Percentiles rank a stretch among this genome's conserved stretches.
Evolutionary conservation across 306 rosid species (phyloP).

Genomic region (Begonia fuchsioides): DNA sequence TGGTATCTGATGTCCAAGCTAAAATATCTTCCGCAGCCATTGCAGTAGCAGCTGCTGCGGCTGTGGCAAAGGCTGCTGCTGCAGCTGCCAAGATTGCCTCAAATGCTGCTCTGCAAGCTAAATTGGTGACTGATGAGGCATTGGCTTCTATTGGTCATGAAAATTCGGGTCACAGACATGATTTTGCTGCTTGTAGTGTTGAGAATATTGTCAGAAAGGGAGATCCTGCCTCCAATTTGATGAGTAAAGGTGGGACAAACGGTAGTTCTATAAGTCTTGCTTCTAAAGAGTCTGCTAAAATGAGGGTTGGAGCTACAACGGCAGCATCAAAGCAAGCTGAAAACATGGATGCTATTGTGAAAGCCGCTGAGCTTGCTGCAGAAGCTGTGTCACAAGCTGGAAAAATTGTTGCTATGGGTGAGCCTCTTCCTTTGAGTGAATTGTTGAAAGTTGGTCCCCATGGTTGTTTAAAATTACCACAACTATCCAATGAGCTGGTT

Average conservation of each 20-base stretch:
- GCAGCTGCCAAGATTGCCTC: constrained; percentile 93
- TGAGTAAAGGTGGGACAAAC: constrained; percentile 41
- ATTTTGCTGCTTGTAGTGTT: constrained; percentile 26
- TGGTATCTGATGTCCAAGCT: constrained; percentile 57
- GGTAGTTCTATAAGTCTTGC: constrained; percentile 47
- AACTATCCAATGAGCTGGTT: constrained; percentile 26
- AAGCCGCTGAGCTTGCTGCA: constrained; percentile 98
- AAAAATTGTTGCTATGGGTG: constrained; percentile 81
- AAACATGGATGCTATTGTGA: constrained; percentile 90
- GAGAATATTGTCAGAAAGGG: constrained; percentile 34
- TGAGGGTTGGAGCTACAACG: constrained; percentile 81
- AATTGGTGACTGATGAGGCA: constrained; percentile 86
- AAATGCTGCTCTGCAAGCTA: constrained; percentile 90
- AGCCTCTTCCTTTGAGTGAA: constrained; percentile 46
- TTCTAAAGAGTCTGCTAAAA: constrained; percentile 67
- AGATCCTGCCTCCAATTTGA: constrained; percentile 62
- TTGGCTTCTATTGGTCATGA: constrained; percentile 23
- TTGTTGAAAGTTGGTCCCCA: constrained; percentile 57
- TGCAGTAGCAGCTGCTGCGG: constrained; percentile 77
- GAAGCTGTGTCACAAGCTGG: constrained; percentile 98
- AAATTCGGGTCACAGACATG: constrained; percentile 20
- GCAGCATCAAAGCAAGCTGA: constrained; percentile 80
- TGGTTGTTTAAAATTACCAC: constrained; percentile 44
- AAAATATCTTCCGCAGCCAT: constrained; percentile 76
- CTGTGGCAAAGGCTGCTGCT: constrained; percentile 95